Evolutionary conservation across 306 rosid species (phyloP).

Genomic region (Prinsepia uniflora): DNA sequence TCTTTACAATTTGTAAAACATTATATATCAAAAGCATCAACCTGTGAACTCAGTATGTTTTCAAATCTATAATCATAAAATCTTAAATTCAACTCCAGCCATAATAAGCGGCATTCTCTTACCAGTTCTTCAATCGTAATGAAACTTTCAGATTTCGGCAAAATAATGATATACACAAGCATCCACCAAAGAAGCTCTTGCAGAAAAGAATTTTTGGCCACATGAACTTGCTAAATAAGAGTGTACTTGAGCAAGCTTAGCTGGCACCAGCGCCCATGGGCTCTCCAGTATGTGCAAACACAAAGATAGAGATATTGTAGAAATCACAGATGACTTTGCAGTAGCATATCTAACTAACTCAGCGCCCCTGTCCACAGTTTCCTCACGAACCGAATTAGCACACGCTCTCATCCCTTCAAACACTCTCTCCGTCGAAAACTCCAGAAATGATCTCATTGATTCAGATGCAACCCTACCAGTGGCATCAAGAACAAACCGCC

Average conservation of each 20-base stretch:
- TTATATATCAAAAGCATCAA: not conserved
- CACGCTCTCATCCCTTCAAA: slow-evolving; percentile 39
- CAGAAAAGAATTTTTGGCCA: not conserved
- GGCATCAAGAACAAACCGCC: slow-evolving; percentile 54
- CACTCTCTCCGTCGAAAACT: slow-evolving; percentile 48
- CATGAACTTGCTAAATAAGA: slow-evolving; percentile 12
- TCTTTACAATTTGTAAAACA: slow-evolving; percentile 6
- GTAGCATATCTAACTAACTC: slow-evolving; percentile 52
- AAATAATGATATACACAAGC: slow-evolving; percentile 17
- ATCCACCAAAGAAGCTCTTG: slow-evolving; percentile 16
- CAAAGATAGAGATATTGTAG: slow-evolving; percentile 52
- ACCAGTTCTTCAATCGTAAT: slow-evolving; percentile 11
- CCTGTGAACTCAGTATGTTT: not conserved
- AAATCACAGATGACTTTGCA: slow-evolving; percentile 46
- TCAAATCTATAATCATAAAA: not conserved
- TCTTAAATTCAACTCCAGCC: not conserved
- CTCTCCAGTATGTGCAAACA: slow-evolving; percentile 53
- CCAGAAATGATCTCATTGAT: slow-evolving; percentile 60
- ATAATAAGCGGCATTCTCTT: not conserved
- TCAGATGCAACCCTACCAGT: slow-evolving; percentile 73
- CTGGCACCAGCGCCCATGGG: slow-evolving; percentile 45
- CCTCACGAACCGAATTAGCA: slow-evolving; percentile 42
- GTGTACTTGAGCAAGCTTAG: slow-evolving; percentile 24
- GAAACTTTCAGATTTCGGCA: not conserved
- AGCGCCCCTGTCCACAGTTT: slow-evolving; percentile 42